phyloP scores from a whole-genome alignment of 345 rosid genomes.

The Carallia pectinifolia region DNA sequence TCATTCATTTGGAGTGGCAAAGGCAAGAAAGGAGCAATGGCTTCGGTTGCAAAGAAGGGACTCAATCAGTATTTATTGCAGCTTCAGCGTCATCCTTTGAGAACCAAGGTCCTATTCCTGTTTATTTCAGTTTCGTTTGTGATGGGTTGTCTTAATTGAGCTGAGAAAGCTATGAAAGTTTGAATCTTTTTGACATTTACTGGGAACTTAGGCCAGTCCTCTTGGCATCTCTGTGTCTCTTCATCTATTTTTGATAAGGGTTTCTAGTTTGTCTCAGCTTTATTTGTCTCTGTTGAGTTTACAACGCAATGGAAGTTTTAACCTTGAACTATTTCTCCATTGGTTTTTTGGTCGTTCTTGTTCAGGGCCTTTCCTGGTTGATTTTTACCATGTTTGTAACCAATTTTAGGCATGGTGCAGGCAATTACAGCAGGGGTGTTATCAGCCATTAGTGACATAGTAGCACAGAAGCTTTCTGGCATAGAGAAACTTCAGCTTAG shows the following conservation, averaged over 20 bases:
- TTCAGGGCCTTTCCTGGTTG: background rate
- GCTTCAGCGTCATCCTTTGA: conserved; percentile 78
- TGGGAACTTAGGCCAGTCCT: background rate
- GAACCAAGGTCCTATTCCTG: conserved; percentile 59
- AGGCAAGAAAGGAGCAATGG: conserved; percentile 34
- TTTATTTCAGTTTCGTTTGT: background rate
- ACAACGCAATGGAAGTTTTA: background rate
- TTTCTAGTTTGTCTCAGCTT: background rate
- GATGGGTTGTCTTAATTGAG: conserved; percentile 7
- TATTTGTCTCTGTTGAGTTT: background rate
- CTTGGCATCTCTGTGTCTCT: background rate
- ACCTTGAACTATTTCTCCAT: background rate
- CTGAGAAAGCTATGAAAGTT: background rate
- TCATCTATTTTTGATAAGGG: too few relatives aligned
- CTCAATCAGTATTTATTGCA: conserved; percentile 65
- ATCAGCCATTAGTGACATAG: conserved; percentile 71
- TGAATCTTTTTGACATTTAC: background rate
- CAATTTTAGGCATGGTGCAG: conserved; percentile 31
- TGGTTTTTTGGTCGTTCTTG: background rate
- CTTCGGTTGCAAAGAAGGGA: conserved; percentile 71
- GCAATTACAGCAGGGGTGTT: conserved; percentile 77
- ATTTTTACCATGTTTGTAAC: background rate
- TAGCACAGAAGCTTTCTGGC: conserved; percentile 79
- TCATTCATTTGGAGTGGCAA: background rate
- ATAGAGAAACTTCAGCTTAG: conserved; percentile 77